These are phyloP conservation scores for Thraustochytrium sp. DNA, from an alignment of 352 stramenopile species.

Conservation along the genomic window DNA sequence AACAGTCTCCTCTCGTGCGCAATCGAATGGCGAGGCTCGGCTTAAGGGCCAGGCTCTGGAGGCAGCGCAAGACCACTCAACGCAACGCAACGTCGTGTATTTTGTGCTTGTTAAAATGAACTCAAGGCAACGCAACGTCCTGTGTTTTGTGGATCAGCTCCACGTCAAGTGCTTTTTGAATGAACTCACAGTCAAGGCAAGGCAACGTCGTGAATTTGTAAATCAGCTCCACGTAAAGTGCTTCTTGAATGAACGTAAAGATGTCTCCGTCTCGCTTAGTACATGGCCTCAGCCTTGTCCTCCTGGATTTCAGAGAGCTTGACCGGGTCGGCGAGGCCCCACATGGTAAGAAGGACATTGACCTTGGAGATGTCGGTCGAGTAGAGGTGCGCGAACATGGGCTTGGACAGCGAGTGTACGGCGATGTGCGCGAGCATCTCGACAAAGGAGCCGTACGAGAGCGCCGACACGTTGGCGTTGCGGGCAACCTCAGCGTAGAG, in stretches of 20 bases:
- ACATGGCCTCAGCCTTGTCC: constrained; percentile 1
- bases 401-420: constrained; percentile 43
- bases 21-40: too few species aligned
- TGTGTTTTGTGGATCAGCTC: neutral
- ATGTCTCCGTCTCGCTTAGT: neutral
- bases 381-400: constrained; percentile 49
- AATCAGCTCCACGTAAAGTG: neutral
- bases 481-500: constrained; percentile 23
- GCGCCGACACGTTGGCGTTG: neutral
- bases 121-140: too few species aligned
- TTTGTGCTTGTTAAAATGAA: too few species aligned
- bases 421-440: constrained; percentile 46
- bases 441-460: constrained; percentile 48
- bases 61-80: neutral
- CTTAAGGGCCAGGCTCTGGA: neutral
- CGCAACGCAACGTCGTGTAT: neutral
- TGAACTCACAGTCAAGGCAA: too few species aligned
- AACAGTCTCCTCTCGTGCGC: too few species aligned
- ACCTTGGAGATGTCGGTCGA: constrained; percentile 48
- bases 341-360: constrained; percentile 48
- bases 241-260: neutral
- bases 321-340: constrained; percentile 46
- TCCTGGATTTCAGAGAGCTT: constrained; percentile 47
- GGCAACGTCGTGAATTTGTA: neutral
- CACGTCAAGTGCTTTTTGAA: neutral